Conservation (phyloP, 139 green algal species). For the Spirogloea muscicola region DNA sequence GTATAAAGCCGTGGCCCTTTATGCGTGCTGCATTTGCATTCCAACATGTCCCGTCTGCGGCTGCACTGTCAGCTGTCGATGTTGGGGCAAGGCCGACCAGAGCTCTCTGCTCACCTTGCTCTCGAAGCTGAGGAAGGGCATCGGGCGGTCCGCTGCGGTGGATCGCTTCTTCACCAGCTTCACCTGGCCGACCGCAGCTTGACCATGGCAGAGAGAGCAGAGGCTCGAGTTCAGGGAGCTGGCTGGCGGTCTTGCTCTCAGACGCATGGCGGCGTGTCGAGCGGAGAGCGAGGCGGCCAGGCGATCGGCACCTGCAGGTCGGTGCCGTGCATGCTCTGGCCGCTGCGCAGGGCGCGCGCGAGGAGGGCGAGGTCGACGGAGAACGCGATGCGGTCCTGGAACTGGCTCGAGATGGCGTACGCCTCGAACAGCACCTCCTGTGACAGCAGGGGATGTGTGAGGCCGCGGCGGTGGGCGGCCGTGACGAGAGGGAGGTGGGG, state of each 20-base stretch:
- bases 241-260: too few species aligned
- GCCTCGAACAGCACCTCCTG: conserved; percentile 41
- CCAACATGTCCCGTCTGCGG: not conserved
- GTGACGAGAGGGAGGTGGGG: not conserved
- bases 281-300: too few species aligned
- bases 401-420: conserved; percentile 34
- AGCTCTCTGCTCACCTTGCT: conserved; percentile 23
- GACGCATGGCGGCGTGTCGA: too few species aligned
- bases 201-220: too few species aligned
- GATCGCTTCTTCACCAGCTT: conserved; percentile 46
- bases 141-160: not conserved
- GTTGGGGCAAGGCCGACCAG: not conserved
- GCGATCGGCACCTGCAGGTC: too few species aligned
- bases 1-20: not conserved
- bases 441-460: not conserved
- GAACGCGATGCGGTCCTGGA: conserved; percentile 41
- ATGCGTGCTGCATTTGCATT: not conserved
- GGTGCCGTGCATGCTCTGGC: conserved; percentile 13
- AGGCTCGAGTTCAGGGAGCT: too few species aligned
- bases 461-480: too few species aligned
- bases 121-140: conserved; percentile 42
- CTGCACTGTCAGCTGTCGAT: too few species aligned
- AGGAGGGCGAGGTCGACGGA: conserved; percentile 34
- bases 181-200: too few species aligned
- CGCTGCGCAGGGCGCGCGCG: conserved; percentile 25